Conservation (phyloP, 768 basidiomycete genomes). For the Tulasnella sp. region DNA sequence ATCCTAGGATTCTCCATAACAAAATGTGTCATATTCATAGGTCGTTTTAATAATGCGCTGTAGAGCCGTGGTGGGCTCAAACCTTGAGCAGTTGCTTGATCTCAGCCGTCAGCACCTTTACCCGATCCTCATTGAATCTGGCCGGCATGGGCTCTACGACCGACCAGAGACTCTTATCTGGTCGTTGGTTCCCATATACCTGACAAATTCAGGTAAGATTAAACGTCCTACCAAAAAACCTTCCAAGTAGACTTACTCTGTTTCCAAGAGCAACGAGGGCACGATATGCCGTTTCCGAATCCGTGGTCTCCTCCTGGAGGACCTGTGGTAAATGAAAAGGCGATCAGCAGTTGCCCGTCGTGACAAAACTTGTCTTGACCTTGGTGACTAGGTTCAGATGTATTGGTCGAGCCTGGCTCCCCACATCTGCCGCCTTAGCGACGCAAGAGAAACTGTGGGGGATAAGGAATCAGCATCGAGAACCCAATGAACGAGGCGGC, state of each 20-base stretch:
- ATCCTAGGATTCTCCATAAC: too few species aligned
- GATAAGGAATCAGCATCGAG: not conserved
- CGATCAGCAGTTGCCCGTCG: slow-evolving; percentile 17
- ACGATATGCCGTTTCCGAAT: slow-evolving; percentile 27
- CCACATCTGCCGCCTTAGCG: not conserved
- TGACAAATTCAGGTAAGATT: not conserved
- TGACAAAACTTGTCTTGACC: not conserved
- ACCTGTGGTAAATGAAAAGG: slow-evolving; percentile 23
- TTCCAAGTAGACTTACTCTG: slow-evolving; percentile 25
- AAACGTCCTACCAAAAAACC: slow-evolving; percentile 9
- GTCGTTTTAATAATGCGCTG: too few species aligned
- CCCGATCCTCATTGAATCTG: slow-evolving; percentile 9
- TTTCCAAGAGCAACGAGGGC: slow-evolving; percentile 28
- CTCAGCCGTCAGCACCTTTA: not conserved
- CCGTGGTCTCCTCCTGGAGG: slow-evolving; percentile 18
- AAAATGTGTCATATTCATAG: too few species aligned
- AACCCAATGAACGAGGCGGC: not conserved
- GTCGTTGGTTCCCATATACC: too few species aligned
- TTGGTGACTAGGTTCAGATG: not conserved
- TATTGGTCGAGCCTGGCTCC: not conserved
- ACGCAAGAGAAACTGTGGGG: not conserved
- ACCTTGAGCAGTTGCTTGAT: slow-evolving; percentile 1
- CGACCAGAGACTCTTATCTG: not conserved
- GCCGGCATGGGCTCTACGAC: not conserved
- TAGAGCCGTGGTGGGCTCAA: too few species aligned